phyloP scores from a whole-genome alignment of 208 protist species.

The Leishmania tarentolae region DNA sequence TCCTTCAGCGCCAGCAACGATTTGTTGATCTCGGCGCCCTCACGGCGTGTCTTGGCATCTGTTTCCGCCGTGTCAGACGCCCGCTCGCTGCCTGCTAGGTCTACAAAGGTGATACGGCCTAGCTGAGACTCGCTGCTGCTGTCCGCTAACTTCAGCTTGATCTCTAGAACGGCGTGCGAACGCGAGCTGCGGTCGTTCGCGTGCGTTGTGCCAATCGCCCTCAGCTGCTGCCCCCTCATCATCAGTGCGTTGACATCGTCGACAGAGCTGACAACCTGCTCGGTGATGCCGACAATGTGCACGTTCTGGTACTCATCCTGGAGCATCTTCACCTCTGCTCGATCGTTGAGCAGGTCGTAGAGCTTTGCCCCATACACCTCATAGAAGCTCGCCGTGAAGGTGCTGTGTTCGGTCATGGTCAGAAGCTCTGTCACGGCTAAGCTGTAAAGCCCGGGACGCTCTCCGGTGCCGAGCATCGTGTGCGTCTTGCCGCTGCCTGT shows the following conservation, averaged over 20 bases:
- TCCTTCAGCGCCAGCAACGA: slow-evolving; percentile 97
- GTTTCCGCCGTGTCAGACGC: slow-evolving; percentile 91
- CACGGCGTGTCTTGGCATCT: slow-evolving; percentile 89
- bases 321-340: slow-evolving; percentile 82
- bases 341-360: slow-evolving; percentile 93
- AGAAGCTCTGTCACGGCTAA: slow-evolving; percentile 94
- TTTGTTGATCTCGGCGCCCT: slow-evolving; percentile 98
- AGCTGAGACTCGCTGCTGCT: slow-evolving; percentile 26
- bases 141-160: slow-evolving; percentile 52
- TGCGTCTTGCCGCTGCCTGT: slow-evolving; percentile 95
- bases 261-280: slow-evolving; percentile 64
- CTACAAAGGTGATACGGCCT: slow-evolving; percentile 97
- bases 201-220: slow-evolving; percentile 83
- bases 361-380: slow-evolving; percentile 95
- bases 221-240: slow-evolving; percentile 67
- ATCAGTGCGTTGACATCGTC: slow-evolving; percentile 84
- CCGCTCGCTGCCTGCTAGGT: slow-evolving; percentile 98
- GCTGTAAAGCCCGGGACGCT: slow-evolving; percentile 86
- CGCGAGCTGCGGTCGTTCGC: slow-evolving; percentile 86
- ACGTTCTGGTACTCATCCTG: slow-evolving; percentile 93
- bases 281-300: slow-evolving; percentile 91
- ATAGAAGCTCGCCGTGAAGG: slow-evolving; percentile 88
- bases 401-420: slow-evolving; percentile 38
- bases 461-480: slow-evolving; percentile 85
- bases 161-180: slow-evolving; percentile 86